Percentiles rank a stretch among this genome's conserved stretches.
Evolutionary conservation across 495 filamentous ascomycete species (phyloP).

Genomic region (Hypoxylon lenormandii): DNA sequence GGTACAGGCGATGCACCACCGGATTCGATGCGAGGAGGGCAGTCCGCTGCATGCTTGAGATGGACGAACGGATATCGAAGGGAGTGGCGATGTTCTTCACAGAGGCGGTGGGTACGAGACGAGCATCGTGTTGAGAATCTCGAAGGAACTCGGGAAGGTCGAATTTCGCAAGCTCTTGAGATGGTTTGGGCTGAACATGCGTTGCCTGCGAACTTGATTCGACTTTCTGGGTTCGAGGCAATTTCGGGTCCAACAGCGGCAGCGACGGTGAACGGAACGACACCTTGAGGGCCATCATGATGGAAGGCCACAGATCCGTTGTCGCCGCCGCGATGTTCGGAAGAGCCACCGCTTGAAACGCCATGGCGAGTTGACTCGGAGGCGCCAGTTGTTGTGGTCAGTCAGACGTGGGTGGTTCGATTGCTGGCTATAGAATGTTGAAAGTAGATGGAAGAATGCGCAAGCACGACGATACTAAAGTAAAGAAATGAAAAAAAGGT

Average conservation of each 20-base stretch:
- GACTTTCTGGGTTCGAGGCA: constrained; percentile 18
- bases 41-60: constrained; percentile 47
- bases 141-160: constrained; percentile 59
- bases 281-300: constrained; percentile 60
- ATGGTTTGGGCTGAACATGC: constrained; percentile 15
- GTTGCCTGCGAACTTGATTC: constrained; percentile 28
- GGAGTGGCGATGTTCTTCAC: constrained; percentile 41
- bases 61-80: constrained; percentile 51
- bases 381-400: constrained; percentile 19
- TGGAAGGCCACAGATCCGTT: constrained; percentile 67
- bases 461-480: constrained; percentile 10
- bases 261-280: constrained; percentile 55
- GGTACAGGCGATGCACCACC: constrained; percentile 38
- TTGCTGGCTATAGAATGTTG: not conserved
- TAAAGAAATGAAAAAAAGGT: not conserved
- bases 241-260: constrained; percentile 19
- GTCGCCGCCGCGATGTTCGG: constrained; percentile 65
- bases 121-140: constrained; percentile 43
- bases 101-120: constrained; percentile 22
- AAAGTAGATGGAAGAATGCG: constrained; percentile 15
- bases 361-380: constrained; percentile 42
- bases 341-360: constrained; percentile 48
- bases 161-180: constrained; percentile 27
- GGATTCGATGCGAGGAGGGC: constrained; percentile 48
- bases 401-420: constrained; percentile 6